These are phyloP conservation scores for Syzygium oleosum DNA, from an alignment of 345 rosid species.

Conservation along the genomic window DNA sequence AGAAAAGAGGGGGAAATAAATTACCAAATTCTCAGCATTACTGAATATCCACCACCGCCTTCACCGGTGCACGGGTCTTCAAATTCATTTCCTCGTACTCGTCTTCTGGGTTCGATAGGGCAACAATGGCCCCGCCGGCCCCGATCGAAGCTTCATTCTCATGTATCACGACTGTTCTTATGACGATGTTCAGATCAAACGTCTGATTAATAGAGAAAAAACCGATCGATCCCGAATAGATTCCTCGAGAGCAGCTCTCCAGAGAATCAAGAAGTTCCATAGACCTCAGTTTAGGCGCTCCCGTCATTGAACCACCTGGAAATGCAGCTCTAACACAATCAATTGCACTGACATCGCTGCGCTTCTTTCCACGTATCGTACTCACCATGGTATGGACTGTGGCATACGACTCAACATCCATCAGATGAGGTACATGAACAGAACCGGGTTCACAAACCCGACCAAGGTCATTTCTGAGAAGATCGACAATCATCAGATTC, in stretches of 20 bases:
- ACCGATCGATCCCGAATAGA: constrained; percentile 91
- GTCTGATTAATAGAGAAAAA: constrained; percentile 80
- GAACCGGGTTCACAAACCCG: constrained; percentile 89
- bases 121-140: constrained; percentile 86
- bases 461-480: constrained; percentile 88
- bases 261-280: constrained; percentile 79
- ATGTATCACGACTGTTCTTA: constrained; percentile 77
- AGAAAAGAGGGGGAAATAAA: neutral
- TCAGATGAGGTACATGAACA: constrained; percentile 86
- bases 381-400: constrained; percentile 99
- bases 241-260: constrained; percentile 72
- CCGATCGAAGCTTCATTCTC: constrained; percentile 86
- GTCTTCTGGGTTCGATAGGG: constrained; percentile 74
- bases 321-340: constrained; percentile 82
- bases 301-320: constrained; percentile 98
- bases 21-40: neutral
- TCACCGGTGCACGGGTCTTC: constrained; percentile 70
- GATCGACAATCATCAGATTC: constrained; percentile 97
- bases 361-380: constrained; percentile 63
- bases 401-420: constrained; percentile 94
- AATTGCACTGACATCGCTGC: constrained; percentile 44
- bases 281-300: constrained; percentile 94
- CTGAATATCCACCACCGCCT: constrained; percentile 56
- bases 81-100: constrained; percentile 90
- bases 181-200: constrained; percentile 87